A percentile compares a stretch with the other conserved stretches of the same genome.
These are phyloP conservation scores for Podospora pseudopauciseta DNA, from an alignment of 495 filamentous ascomycete genomes.

Conservation along the genomic window DNA sequence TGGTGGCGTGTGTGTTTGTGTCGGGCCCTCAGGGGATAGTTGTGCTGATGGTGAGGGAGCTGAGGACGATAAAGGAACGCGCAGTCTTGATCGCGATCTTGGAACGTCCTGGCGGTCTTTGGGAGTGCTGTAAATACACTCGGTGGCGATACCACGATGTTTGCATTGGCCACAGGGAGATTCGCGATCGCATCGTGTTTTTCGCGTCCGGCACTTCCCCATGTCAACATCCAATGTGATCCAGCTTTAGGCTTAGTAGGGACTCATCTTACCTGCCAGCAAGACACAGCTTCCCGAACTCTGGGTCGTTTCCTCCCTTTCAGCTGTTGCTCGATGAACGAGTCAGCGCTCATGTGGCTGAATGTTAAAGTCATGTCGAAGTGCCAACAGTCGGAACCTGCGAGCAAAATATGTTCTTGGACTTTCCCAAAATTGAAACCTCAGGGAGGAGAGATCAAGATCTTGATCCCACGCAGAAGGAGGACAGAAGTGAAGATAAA, in stretches of 20 bases:
- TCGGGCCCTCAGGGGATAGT: background rate
- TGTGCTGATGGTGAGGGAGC: background rate
- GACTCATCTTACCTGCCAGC: constrained; percentile 3
- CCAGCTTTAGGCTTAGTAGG: background rate
- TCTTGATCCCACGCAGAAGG: background rate
- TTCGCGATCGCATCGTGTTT: constrained; percentile 59
- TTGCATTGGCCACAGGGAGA: constrained; percentile 45
- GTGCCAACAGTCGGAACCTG: background rate
- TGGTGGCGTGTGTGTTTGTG: constrained; percentile 15
- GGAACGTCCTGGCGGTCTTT: constrained; percentile 4
- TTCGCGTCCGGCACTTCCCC: constrained; percentile 50
- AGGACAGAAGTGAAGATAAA: background rate
- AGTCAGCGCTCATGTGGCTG: constrained; percentile 23
- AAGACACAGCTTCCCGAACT: constrained; percentile 24
- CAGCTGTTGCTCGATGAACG: constrained; percentile 20
- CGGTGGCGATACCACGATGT: constrained; percentile 16
- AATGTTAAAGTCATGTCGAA: constrained; percentile 21
- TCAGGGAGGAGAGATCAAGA: background rate
- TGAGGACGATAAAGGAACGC: background rate
- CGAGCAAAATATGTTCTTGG: background rate
- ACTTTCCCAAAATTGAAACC: background rate
- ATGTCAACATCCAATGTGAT: background rate
- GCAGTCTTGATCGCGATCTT: constrained; percentile 6
- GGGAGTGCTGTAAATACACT: constrained; percentile 17
- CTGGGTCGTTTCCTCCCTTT: constrained; percentile 26